phyloP scores from a whole-genome alignment of 371 early-diverging fungal genomes.

The Apophysomyces sp. region DNA sequence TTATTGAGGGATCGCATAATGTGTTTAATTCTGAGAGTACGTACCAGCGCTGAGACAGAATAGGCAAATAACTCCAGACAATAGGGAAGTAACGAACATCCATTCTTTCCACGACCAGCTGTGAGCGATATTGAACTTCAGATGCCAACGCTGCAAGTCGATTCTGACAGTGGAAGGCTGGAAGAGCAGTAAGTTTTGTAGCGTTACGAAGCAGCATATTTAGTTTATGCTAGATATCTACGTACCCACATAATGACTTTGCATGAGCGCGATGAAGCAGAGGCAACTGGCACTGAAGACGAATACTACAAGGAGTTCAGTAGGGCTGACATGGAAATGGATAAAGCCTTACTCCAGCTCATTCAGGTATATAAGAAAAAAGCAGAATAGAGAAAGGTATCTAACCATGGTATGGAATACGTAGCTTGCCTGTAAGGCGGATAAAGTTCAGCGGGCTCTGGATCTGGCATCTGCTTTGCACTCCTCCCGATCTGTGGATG shows the following conservation, averaged over 20 bases:
- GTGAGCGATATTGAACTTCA: constrained; percentile 70
- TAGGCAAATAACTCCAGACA: neutral
- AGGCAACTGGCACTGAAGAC: constrained; percentile 39
- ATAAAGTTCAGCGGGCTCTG: constrained; percentile 70
- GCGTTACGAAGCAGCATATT: neutral
- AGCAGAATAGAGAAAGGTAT: neutral
- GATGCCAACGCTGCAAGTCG: constrained; percentile 66
- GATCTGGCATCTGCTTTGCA: constrained; percentile 70
- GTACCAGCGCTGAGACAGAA: neutral
- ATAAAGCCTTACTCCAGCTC: constrained; percentile 72
- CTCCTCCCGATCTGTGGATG: constrained; percentile 64
- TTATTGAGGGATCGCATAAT: constrained; percentile 59
- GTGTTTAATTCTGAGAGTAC: constrained; percentile 66
- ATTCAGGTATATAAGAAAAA: constrained; percentile 56
- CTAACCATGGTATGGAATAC: neutral
- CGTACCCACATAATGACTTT: constrained; percentile 44
- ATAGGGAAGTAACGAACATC: constrained; percentile 45
- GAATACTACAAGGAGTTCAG: constrained; percentile 36
- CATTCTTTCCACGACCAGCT: constrained; percentile 77
- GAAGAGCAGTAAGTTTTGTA: constrained; percentile 58
- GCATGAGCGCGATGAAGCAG: constrained; percentile 53
- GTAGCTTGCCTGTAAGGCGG: constrained; percentile 72
- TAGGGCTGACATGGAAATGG: constrained; percentile 65
- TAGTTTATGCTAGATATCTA: constrained; percentile 23
- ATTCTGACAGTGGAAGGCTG: constrained; percentile 48